phyloP scores from a whole-genome alignment of 768 basidiomycete species.

The Agaricus blazei region DNA sequence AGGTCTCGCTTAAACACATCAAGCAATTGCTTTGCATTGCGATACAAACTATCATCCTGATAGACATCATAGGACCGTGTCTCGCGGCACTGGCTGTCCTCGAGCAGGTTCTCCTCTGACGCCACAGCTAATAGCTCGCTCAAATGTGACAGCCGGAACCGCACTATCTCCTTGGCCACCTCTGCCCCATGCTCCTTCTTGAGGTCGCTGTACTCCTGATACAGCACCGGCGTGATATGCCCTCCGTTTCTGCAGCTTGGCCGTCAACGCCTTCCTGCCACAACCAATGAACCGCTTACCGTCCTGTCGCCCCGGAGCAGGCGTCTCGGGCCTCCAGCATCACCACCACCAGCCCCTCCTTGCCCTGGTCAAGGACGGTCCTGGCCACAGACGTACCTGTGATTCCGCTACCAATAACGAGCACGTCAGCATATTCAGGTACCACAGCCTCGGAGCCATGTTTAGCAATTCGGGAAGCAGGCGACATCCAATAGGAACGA shows the following conservation, averaged over 20 bases:
- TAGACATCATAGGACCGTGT: constrained; percentile 60
- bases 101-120: constrained; percentile 45
- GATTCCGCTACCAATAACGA: constrained; percentile 76
- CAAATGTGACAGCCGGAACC: constrained; percentile 59
- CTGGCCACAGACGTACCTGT: constrained; percentile 61
- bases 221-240: constrained; percentile 56
- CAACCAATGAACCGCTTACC: constrained; percentile 31
- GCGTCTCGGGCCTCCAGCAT: constrained; percentile 80
- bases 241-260: constrained; percentile 55
- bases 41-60: constrained; percentile 35
- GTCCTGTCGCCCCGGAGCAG: constrained; percentile 71
- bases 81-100: constrained; percentile 49
- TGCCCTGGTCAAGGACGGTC: constrained; percentile 38
- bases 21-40: constrained; percentile 38
- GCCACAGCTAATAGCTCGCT: constrained; percentile 42
- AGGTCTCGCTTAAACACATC: constrained; percentile 42
- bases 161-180: constrained; percentile 47
- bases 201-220: constrained; percentile 50
- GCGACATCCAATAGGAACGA: constrained; percentile 59
- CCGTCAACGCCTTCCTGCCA: neutral
- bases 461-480: constrained; percentile 40
- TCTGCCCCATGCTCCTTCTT: constrained; percentile 40
- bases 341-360: constrained; percentile 40
- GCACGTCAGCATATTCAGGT: constrained; percentile 55
- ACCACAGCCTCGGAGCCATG: constrained; percentile 22